Evolutionary conservation across 176 grass and related monocot genomes (phyloP).

Genomic region (Panicum miliaceum): DNA sequence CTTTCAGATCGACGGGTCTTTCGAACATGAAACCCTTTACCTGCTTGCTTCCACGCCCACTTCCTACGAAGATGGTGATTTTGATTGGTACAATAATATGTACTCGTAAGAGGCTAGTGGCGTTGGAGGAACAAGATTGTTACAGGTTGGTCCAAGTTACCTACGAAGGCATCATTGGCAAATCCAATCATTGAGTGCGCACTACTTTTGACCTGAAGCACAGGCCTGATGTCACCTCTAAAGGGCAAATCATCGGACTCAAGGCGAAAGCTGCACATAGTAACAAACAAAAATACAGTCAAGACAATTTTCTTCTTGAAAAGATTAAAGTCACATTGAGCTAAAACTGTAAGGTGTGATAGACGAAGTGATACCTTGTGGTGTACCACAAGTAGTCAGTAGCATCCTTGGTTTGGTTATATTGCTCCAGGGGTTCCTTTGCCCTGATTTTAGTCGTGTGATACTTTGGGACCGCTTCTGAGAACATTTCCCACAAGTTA

Average conservation of each 20-base stretch:
- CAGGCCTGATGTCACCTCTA: conserved; percentile 78
- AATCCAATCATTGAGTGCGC: conserved; percentile 72
- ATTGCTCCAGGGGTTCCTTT: conserved; percentile 66
- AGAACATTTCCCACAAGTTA: conserved; percentile 74
- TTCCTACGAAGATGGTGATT: conserved; percentile 49
- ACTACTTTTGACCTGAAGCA: conserved; percentile 65
- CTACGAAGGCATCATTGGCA: conserved; percentile 63
- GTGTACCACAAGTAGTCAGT: conserved; percentile 91
- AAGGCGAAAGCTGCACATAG: conserved; percentile 63
- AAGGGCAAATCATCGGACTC: conserved; percentile 82
- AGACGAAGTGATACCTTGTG: conserved; percentile 63
- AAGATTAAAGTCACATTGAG: neutral
- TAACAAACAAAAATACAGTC: conserved; percentile 29
- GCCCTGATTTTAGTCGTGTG: conserved; percentile 39
- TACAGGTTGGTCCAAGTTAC: conserved; percentile 52
- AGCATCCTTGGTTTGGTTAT: conserved; percentile 77
- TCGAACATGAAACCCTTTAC: conserved; percentile 76
- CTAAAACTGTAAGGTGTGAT: conserved; percentile 7
- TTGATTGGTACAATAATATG: conserved; percentile 33
- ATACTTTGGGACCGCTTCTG: conserved; percentile 57
- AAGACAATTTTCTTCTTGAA: neutral
- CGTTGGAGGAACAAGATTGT: conserved; percentile 25
- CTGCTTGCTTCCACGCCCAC: conserved; percentile 68
- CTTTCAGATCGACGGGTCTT: conserved; percentile 57
- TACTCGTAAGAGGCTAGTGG: conserved; percentile 12